These are phyloP conservation scores for Aspergillus hortae DNA, from an alignment of 2,329 filamentous ascomycete genomes.

Conservation along the genomic window DNA sequence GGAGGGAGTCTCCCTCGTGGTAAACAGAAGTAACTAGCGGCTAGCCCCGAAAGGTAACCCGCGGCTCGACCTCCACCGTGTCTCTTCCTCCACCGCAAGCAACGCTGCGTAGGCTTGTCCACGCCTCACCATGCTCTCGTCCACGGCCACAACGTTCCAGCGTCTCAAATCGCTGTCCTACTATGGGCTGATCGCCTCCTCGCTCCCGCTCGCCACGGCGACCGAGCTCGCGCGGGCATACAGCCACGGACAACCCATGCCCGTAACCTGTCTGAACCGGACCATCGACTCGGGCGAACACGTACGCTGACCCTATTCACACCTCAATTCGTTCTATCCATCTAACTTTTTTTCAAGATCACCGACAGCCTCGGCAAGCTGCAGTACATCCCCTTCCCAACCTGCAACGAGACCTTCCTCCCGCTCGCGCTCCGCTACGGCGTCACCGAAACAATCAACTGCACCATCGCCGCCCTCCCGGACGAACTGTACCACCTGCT, in stretches of 20 bases:
- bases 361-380: constrained; percentile 76
- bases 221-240: constrained; percentile 30
- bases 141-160: not conserved
- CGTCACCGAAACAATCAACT: constrained; percentile 58
- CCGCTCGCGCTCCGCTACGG: constrained; percentile 87
- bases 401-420: constrained; percentile 80
- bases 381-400: constrained; percentile 86
- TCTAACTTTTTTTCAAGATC: constrained; percentile 45
- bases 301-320: constrained; percentile 14
- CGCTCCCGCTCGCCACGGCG: constrained; percentile 22
- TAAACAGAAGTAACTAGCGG: not conserved
- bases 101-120: too few species aligned
- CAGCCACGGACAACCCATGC: constrained; percentile 59
- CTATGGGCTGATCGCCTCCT: constrained; percentile 15
- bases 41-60: not conserved
- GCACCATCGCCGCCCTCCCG: constrained; percentile 50
- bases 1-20: not conserved
- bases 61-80: not conserved
- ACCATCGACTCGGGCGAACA: constrained; percentile 49
- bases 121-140: not conserved
- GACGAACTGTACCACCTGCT: constrained; percentile 55
- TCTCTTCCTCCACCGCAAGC: not conserved
- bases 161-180: not conserved
- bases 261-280: constrained; percentile 70
- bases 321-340: too few species aligned